Conservation (phyloP, 805 yeast genomes). For the Sugiyamaella mastotermitis region DNA sequence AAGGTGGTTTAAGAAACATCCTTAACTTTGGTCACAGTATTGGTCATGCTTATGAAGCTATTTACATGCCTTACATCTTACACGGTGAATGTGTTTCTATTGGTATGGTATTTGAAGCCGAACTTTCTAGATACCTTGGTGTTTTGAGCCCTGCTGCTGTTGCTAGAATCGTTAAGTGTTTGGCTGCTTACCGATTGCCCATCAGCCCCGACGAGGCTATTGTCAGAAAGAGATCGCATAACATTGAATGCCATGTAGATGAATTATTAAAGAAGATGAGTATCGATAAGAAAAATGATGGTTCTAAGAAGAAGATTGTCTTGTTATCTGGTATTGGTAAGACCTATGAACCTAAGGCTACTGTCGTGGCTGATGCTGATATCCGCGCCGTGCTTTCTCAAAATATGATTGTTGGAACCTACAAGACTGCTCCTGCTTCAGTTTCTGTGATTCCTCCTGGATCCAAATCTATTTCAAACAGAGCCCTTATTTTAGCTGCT, state of each 20-base stretch:
- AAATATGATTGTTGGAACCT: conserved; percentile 54
- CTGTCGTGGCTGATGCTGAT: conserved; percentile 73
- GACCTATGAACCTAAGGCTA: conserved; percentile 84
- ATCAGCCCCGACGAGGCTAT: conserved; percentile 66
- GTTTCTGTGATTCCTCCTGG: conserved; percentile 81
- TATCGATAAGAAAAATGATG: conserved; percentile 95
- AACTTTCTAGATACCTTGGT: conserved; percentile 86
- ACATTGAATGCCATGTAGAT: conserved; percentile 72
- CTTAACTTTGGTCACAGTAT: conserved; percentile 95
- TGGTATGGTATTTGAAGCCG: conserved; percentile 93
- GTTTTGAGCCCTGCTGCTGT: conserved; percentile 88
- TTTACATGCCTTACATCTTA: conserved; percentile 88
- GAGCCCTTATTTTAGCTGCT: conserved; percentile 91
- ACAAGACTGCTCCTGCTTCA: conserved; percentile 34
- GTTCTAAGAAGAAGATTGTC: conserved; percentile 82
- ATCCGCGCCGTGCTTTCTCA: conserved; percentile 78
- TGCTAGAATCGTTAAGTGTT: conserved; percentile 76
- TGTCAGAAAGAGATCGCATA: conserved; percentile 61
- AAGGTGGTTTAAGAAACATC: conserved; percentile 86
- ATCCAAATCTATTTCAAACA: conserved; percentile 91
- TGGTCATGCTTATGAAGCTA: conserved; percentile 98
- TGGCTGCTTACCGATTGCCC: conserved; percentile 83
- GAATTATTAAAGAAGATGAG: conserved; percentile 77
- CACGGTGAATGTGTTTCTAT: conserved; percentile 99
- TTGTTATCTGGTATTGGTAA: conserved; percentile 78